phyloP scores from a whole-genome alignment of 2,329 filamentous ascomycete species.

The Ustilaginoidea virens region DNA sequence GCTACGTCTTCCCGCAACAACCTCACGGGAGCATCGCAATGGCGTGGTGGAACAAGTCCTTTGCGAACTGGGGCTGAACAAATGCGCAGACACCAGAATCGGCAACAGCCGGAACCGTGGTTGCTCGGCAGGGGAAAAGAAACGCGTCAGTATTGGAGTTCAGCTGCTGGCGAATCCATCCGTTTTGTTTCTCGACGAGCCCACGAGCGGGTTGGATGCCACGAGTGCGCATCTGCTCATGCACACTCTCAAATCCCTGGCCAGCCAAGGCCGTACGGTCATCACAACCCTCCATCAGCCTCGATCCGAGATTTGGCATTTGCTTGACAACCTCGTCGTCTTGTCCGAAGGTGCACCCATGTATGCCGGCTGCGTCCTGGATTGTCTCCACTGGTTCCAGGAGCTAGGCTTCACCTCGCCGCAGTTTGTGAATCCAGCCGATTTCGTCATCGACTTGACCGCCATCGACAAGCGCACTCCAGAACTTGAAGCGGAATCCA shows the following conservation, averaged over 20 bases:
- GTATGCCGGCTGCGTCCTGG: slow-evolving; percentile 44
- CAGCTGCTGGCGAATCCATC: slow-evolving; percentile 68
- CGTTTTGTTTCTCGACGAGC: slow-evolving; percentile 64
- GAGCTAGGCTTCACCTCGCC: slow-evolving; percentile 44
- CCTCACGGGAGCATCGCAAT: slow-evolving; percentile 40
- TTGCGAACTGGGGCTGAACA: slow-evolving; percentile 57
- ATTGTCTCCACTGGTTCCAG: slow-evolving; percentile 50
- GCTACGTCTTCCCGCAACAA: slow-evolving; percentile 49
- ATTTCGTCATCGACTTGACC: slow-evolving; percentile 59
- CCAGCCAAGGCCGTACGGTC: slow-evolving; percentile 52
- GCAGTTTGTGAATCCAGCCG: slow-evolving; percentile 62
- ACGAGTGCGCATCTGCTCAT: slow-evolving; percentile 64
- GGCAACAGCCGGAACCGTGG: slow-evolving; percentile 57
- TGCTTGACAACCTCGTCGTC: slow-evolving; percentile 59
- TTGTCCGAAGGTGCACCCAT: slow-evolving; percentile 52
- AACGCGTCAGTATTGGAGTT: slow-evolving; percentile 61
- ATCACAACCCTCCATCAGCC: slow-evolving; percentile 66
- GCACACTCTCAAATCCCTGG: slow-evolving; percentile 51
- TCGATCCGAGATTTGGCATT: slow-evolving; percentile 62
- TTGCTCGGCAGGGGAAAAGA: slow-evolving; percentile 66
- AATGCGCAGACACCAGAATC: slow-evolving; percentile 61
- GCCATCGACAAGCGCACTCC: slow-evolving; percentile 57
- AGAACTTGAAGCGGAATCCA: slow-evolving; percentile 46
- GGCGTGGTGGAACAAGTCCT: slow-evolving; percentile 63
- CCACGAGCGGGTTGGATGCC: slow-evolving; percentile 63